Base-by-base conservation (phyloP, 2,329 filamentous ascomycete genomes). In the Fusarium metavorans region DNA sequence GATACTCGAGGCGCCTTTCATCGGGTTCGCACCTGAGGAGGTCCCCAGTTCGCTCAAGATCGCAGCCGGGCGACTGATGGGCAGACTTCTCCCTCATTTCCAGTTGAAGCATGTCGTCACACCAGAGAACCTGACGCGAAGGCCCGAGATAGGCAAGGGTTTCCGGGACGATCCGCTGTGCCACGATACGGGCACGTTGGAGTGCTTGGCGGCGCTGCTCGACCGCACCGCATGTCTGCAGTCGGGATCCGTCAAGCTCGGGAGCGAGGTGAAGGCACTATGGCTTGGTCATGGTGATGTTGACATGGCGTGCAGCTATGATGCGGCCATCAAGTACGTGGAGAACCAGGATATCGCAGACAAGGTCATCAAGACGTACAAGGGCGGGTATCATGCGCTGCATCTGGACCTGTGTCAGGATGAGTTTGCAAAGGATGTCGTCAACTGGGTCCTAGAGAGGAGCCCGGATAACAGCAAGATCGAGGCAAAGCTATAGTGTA, bases 181-280 rank as follows among this genome's bases (percentile, higher is more conserved):
- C 82, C 95, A 98, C 83, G 89, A 96, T 82, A 96, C 91, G 3
- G 95, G 95, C 39, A 98, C 95, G 8, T 87, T 97, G n/a, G 92
- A 95, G 81, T 94, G 94, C 1, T 81, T 98, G 37, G 89, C 93
- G 0, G 92, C 90, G 0, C 88, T 98, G 88, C 84, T 98, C 73
- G 94, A 97, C 81, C 89, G 95, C 30, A 92, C 92, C 2, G 84
- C 84, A 6, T 87, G 86, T 63, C 83, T 97, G 70, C 84, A 89
- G 6, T 84, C 82, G 7, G 92, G 92, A 4, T 87, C 85, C 60
- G 82, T 91, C 34, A 83, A 77, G 74, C 81, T 91, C 79, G 81
- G 89, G 82, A 81, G 84, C 27, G 81, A 84, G n/a, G 89, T 94
- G 64, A 88, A 85, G 71, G 88, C 90, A 61, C 80, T 98, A 30